These are phyloP conservation scores for Nitzschia sp. DNA, from an alignment of 108 stramenopile species.

Conservation along the genomic window DNA sequence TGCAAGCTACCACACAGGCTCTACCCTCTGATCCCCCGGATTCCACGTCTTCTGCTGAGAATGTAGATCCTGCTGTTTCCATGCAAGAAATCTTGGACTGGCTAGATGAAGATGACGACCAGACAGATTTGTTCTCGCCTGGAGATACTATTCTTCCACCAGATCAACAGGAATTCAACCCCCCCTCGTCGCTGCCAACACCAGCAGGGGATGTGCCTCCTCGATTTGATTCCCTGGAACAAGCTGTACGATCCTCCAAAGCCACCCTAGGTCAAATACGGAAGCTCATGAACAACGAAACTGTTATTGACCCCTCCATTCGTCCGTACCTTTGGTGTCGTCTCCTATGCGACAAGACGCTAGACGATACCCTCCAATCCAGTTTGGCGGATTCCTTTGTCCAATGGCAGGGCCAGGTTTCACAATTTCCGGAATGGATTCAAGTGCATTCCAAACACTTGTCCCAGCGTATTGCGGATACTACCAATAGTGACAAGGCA, in stretches of 20 bases:
- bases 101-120: conserved; percentile 68
- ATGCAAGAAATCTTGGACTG: conserved; percentile 79
- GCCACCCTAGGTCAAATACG: conserved; percentile 38
- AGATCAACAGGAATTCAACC: conserved; percentile 27
- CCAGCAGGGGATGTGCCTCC: background rate
- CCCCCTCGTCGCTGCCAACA: background rate
- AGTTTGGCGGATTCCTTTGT: conserved; percentile 52
- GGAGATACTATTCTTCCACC: conserved; percentile 10
- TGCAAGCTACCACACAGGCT: conserved; percentile 4
- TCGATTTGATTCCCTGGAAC: conserved; percentile 37
- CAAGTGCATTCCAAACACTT: conserved; percentile 25
- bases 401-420: conserved; percentile 27
- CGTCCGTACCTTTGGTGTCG: conserved; percentile 49
- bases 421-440: conserved; percentile 29
- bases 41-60: background rate
- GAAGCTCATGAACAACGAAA: conserved; percentile 25
- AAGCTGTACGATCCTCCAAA: conserved; percentile 41
- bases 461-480: conserved; percentile 34
- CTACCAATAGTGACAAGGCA: conserved; percentile 10
- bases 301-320: conserved; percentile 5
- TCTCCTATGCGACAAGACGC: conserved; percentile 41
- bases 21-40: background rate
- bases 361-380: conserved; percentile 35
- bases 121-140: background rate
- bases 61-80: conserved; percentile 33